These are phyloP conservation scores for Verticillium albo-atrum DNA, from an alignment of 2,329 filamentous ascomycete genomes.

Conservation along the genomic window DNA sequence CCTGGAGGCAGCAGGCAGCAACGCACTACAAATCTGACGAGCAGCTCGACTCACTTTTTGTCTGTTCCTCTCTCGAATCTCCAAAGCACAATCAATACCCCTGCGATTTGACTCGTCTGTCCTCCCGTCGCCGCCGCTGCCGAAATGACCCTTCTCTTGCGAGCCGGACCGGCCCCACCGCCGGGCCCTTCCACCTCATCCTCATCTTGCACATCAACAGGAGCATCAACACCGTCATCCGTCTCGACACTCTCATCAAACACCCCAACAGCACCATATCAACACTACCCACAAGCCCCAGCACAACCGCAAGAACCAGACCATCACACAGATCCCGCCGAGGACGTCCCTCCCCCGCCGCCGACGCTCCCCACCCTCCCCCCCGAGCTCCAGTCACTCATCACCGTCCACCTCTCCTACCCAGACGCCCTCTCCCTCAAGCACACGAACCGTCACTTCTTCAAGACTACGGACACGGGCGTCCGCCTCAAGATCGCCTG, in stretches of 20 bases:
- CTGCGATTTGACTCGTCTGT: too few relatives aligned
- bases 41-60: too few relatives aligned
- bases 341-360: background rate
- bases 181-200: background rate
- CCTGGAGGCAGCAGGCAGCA: background rate
- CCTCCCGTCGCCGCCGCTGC: background rate
- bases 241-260: background rate
- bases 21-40: background rate
- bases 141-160: background rate
- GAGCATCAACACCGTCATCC: background rate
- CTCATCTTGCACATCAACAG: too few relatives aligned
- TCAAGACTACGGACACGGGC: constrained; percentile 60
- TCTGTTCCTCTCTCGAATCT: too few relatives aligned
- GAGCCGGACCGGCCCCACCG: background rate
- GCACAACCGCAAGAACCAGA: background rate
- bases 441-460: constrained; percentile 61
- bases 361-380: constrained; percentile 48
- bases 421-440: constrained; percentile 69
- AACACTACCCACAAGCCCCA: background rate
- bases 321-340: background rate
- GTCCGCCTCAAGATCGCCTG: constrained; percentile 63
- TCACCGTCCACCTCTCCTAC: constrained; percentile 57
- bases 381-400: constrained; percentile 62
- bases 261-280: background rate
- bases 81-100: too few relatives aligned